Evolutionary conservation across 1,284 basidiomycete species (phyloP).

Genomic region (Moesziomyces parantarcticus): DNA sequence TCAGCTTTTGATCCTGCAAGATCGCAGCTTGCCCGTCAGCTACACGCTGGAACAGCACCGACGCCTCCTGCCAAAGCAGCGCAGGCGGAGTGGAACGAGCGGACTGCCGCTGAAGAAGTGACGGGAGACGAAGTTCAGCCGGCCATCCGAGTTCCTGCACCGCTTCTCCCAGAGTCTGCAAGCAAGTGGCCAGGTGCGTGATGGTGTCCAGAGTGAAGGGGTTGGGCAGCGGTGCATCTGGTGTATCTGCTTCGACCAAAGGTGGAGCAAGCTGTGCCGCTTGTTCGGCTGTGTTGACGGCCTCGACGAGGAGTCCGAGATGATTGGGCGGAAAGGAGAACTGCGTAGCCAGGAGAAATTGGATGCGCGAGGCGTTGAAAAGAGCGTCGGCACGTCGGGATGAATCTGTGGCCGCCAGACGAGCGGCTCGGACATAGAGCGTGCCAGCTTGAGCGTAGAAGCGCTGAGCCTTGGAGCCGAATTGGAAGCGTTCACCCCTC

Average conservation of each 20-base stretch:
- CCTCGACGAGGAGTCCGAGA: constrained; percentile 21
- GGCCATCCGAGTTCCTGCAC: constrained; percentile 49
- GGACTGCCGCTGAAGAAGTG: background rate
- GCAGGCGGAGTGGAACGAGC: background rate
- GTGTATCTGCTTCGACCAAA: background rate
- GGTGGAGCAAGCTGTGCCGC: constrained; percentile 32
- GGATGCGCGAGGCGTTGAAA: constrained; percentile 46
- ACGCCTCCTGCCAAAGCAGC: constrained; percentile 32
- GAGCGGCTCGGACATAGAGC: constrained; percentile 32
- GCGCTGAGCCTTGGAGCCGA: constrained; percentile 50
- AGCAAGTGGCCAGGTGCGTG: constrained; percentile 35
- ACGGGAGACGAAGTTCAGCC: constrained; percentile 6
- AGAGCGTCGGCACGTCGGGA: constrained; percentile 28
- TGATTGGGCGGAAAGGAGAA: constrained; percentile 45
- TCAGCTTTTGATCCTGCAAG: constrained; percentile 24
- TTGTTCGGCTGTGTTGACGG: constrained; percentile 22
- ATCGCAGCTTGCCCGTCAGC: constrained; percentile 28
- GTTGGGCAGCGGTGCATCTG: constrained; percentile 23
- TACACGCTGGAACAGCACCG: constrained; percentile 21
- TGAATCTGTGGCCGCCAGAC: constrained; percentile 14
- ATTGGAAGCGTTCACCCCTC: constrained; percentile 52
- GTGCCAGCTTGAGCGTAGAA: constrained; percentile 43
- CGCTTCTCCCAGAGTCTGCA: constrained; percentile 46
- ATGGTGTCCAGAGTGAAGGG: constrained; percentile 49
- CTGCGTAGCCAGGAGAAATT: constrained; percentile 49